Conservation (phyloP, 768 basidiomycete genomes). For the Suillus hirtellus region DNA sequence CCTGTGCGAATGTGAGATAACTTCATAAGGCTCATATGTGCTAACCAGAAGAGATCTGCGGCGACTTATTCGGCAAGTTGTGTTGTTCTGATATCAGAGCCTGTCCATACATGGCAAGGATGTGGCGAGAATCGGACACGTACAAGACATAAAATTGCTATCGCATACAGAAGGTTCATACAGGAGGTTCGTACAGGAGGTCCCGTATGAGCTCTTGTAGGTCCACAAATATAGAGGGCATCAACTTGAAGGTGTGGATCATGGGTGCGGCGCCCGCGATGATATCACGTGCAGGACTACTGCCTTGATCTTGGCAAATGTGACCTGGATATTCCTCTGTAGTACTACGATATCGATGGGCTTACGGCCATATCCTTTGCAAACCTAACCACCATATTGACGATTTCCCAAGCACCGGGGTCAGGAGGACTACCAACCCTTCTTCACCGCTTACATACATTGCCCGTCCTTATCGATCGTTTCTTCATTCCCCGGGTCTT, state of each 20-base stretch:
- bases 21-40: background rate
- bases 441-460: conserved; percentile 38
- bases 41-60: background rate
- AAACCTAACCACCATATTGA: conserved; percentile 42
- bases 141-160: too few species aligned
- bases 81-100: background rate
- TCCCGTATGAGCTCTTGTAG: background rate
- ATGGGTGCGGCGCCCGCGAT: too few species aligned
- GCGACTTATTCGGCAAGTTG: background rate
- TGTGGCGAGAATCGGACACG: background rate
- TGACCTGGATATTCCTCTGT: background rate
- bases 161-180: background rate
- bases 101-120: background rate
- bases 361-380: conserved; percentile 16
- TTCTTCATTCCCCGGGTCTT: conserved; percentile 49
- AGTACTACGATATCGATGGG: background rate
- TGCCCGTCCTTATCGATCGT: conserved; percentile 48
- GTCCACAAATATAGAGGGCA: background rate
- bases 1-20: background rate
- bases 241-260: background rate
- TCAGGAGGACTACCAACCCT: conserved; percentile 42
- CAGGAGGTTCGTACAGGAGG: background rate
- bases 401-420: conserved; percentile 58
- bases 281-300: background rate
- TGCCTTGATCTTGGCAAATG: too few species aligned